Conservation (phyloP, 306 rosid genomes). For the Trifolium repens region DNA sequence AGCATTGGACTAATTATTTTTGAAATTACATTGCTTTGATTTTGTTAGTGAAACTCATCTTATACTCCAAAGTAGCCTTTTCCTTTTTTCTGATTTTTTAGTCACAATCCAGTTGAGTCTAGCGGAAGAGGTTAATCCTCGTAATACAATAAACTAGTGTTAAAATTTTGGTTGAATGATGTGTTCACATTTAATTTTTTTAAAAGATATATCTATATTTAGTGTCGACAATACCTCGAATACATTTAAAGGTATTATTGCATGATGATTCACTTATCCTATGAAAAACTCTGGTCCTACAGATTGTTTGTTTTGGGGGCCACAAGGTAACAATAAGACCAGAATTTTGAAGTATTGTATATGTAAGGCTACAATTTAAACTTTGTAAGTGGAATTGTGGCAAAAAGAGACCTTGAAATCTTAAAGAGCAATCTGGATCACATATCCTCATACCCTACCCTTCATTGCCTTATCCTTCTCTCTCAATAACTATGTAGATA, state of each 20-base stretch:
- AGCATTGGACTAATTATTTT: background rate
- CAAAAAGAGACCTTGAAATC: slow-evolving; percentile 53
- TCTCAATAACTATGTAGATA: background rate
- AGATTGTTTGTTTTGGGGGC: background rate
- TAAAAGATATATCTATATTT: too few species aligned
- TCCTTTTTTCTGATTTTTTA: background rate
- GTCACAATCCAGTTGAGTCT: background rate
- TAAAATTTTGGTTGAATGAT: too few species aligned
- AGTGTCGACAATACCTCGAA: too few species aligned
- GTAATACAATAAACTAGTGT: too few species aligned
- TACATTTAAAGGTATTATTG: background rate
- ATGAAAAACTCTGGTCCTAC: background rate
- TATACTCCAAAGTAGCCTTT: background rate
- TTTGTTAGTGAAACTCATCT: slow-evolving; percentile 25
- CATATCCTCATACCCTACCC: slow-evolving; percentile 42
- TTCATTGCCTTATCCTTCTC: slow-evolving; percentile 46
- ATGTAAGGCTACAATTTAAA: slow-evolving; percentile 35
- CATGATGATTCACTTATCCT: background rate
- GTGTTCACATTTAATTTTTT: background rate
- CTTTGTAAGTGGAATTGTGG: slow-evolving; percentile 50
- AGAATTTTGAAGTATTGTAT: slow-evolving; percentile 17
- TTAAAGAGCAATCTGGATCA: slow-evolving; percentile 41
- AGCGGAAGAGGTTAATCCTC: too few species aligned
- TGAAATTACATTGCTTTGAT: slow-evolving; percentile 35
- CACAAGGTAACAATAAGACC: slow-evolving; percentile 1